Percentiles rank a stretch among this genome's conserved stretches.
phyloP scores from a whole-genome alignment of 129 eudicot species.

The Arctium lappa region DNA sequence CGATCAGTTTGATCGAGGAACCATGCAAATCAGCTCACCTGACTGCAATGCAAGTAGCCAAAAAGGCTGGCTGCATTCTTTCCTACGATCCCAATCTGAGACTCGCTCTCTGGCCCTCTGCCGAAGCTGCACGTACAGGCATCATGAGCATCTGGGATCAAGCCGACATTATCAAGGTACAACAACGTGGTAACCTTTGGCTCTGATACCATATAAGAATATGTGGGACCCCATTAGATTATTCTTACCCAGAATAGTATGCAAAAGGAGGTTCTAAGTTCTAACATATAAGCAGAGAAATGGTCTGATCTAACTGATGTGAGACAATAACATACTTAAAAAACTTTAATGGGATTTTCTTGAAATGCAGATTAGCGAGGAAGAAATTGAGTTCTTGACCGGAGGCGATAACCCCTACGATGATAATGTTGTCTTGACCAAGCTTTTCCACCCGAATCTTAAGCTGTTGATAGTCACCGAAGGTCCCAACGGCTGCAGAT shows the following conservation, averaged over 20 bases:
- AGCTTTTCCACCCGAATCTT: slow-evolving; percentile 41
- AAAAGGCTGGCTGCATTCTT: slow-evolving; percentile 47
- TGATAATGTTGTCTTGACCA: slow-evolving; percentile 35
- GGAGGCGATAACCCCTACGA: slow-evolving; percentile 42
- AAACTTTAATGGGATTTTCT: neutral
- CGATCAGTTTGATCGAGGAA: slow-evolving; percentile 48
- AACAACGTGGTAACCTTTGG: neutral
- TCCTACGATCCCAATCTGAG: slow-evolving; percentile 56
- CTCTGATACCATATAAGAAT: neutral
- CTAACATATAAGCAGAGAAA: neutral
- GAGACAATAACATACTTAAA: neutral
- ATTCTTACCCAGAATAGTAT: no score
- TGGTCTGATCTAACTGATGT: neutral
- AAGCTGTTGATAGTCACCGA: slow-evolving; percentile 51
- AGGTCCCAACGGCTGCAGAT: slow-evolving; percentile 51
- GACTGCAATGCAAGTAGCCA: slow-evolving; percentile 49
- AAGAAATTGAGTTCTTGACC: slow-evolving; percentile 47
- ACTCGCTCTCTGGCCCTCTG: slow-evolving; percentile 50
- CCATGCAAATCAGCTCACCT: slow-evolving; percentile 57
- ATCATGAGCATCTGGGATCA: slow-evolving; percentile 56
- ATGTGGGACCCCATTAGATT: neutral
- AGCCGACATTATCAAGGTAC: slow-evolving; percentile 51
- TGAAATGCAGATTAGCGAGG: slow-evolving; percentile 46
- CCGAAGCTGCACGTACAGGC: slow-evolving; percentile 46
- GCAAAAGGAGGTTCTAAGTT: no score